Base-by-base conservation (phyloP, 352 stramenopile species). In the Phytophthora ramorum region DNA sequence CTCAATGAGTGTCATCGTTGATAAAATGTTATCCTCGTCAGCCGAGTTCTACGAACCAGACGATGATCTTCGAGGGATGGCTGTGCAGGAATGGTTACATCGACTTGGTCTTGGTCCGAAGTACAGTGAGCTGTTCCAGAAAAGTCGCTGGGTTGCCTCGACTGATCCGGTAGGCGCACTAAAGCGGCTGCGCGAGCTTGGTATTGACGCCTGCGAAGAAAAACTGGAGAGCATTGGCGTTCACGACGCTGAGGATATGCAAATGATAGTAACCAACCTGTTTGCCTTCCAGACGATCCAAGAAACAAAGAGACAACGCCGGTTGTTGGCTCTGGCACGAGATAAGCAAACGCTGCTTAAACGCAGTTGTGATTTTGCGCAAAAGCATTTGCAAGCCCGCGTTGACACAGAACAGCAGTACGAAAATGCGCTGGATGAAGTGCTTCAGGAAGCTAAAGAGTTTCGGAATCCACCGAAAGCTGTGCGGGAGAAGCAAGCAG, bases 381-480 rank as follows among this genome's bases (percentile, higher is more conserved):
- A 69, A 41, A 81, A 79, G 41, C 63, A 79, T 30, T 30, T 84
- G 8, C 60, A 80, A 30, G 52, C 58, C 16, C 74, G 63, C 5
- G 49, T 78, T 38, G 30, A 44, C 34, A 9, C 28, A 10, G 51
- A 65, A 26, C 53, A 73, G 17, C 59, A 79, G 5, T 50, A 54
- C 9, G 63, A 75, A 14, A 47, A 63, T 14, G 51, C 51, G 0
- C 69, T 92, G 7, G 71, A 89, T 22, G 63, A 75, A 5, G 57
- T 85, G 1, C 41, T 88, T 26, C 54, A 65, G 16, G 84, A 92
- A 45, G 73, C 72, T 1, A 58, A 64, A 40, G 85, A 91, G n/a
- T 93, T 93, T 32, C 79, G 83, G 0, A 75, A 88, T 48, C 81
- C 81, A 7, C 85, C 85, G 6, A 78, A 79, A 50, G 82, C 77